phyloP scores from a whole-genome alignment of 2,329 filamentous ascomycete species.

The Nannizzia gypsea region DNA sequence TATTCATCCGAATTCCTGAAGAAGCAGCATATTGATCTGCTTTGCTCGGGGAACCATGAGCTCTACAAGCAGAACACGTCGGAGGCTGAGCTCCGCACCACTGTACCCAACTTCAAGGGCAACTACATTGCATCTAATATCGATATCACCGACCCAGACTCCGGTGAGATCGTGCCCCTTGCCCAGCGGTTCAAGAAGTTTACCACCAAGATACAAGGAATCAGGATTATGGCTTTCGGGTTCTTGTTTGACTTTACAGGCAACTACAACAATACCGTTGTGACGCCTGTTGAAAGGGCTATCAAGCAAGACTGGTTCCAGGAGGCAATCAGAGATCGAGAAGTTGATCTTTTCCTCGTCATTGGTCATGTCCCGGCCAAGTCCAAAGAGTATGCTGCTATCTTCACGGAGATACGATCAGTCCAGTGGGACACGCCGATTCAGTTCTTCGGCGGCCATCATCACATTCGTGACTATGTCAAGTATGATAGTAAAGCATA shows the following conservation, averaged over 20 bases:
- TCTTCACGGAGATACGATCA: constrained; percentile 67
- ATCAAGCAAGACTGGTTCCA: constrained; percentile 84
- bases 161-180: constrained; percentile 60
- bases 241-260: constrained; percentile 90
- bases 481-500: constrained; percentile 67
- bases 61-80: constrained; percentile 73
- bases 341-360: constrained; percentile 78
- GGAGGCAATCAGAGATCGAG: constrained; percentile 62
- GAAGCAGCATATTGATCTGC: constrained; percentile 68
- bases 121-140: constrained; percentile 86
- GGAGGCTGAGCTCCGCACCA: constrained; percentile 63
- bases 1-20: constrained; percentile 82
- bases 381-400: constrained; percentile 63
- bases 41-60: constrained; percentile 90
- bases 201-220: constrained; percentile 76
- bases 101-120: constrained; percentile 68
- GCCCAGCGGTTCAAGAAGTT: constrained; percentile 79
- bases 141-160: constrained; percentile 66
- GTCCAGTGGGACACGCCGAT: constrained; percentile 73
- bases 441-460: constrained; percentile 82
- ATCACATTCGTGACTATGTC: constrained; percentile 74
- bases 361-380: constrained; percentile 74
- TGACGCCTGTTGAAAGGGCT: constrained; percentile 66
- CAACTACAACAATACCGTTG: constrained; percentile 81
- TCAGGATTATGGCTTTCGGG: constrained; percentile 76